Percentiles rank a stretch among this genome's conserved stretches.
Conservation (phyloP, 768 basidiomycete species). For the Lactarius hatsudake region DNA sequence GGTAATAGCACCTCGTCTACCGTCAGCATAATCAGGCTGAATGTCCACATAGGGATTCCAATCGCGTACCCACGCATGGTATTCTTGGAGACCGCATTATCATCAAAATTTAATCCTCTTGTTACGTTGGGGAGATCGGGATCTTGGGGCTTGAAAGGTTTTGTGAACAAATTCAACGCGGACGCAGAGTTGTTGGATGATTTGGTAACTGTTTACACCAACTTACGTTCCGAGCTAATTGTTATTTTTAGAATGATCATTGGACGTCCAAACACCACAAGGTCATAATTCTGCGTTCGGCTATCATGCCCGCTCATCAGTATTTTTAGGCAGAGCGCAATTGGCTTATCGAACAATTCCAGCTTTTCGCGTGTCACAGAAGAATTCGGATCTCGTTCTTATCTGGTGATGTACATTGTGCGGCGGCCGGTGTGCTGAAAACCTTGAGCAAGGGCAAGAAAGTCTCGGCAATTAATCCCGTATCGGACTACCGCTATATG, state of each 20-base stretch:
- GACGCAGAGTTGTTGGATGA: slow-evolving; percentile 94
- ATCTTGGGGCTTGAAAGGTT: slow-evolving; percentile 65
- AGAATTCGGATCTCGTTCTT: slow-evolving; percentile 78
- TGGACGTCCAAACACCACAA: slow-evolving; percentile 86
- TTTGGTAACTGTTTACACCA: slow-evolving; percentile 46
- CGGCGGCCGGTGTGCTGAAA: slow-evolving; percentile 77
- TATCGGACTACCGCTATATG: slow-evolving; percentile 82
- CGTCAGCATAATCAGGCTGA: neutral
- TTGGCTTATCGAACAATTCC: slow-evolving; percentile 77
- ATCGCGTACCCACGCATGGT: slow-evolving; percentile 94
- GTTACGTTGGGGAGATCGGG: slow-evolving; percentile 69
- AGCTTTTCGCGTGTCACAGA: slow-evolving; percentile 62
- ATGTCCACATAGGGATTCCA: slow-evolving; percentile 52
- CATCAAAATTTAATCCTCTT: slow-evolving; percentile 82
- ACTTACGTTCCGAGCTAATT: slow-evolving; percentile 7
- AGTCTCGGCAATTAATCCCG: slow-evolving; percentile 47
- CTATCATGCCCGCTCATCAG: slow-evolving; percentile 3
- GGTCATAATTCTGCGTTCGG: slow-evolving; percentile 37
- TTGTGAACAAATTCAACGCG: slow-evolving; percentile 89
- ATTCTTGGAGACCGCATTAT: slow-evolving; percentile 76
- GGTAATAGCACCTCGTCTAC: slow-evolving; percentile 41
- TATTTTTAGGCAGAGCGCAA: slow-evolving; percentile 79
- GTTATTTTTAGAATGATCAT: slow-evolving; percentile 67
- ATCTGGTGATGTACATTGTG: slow-evolving; percentile 92
- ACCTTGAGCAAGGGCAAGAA: slow-evolving; percentile 55